Evolutionary conservation across 2,329 filamentous ascomycete genomes (phyloP), one percentile per base, ranked within the genome.

Genomic region (Monosporascus cannonballus): DNA sequence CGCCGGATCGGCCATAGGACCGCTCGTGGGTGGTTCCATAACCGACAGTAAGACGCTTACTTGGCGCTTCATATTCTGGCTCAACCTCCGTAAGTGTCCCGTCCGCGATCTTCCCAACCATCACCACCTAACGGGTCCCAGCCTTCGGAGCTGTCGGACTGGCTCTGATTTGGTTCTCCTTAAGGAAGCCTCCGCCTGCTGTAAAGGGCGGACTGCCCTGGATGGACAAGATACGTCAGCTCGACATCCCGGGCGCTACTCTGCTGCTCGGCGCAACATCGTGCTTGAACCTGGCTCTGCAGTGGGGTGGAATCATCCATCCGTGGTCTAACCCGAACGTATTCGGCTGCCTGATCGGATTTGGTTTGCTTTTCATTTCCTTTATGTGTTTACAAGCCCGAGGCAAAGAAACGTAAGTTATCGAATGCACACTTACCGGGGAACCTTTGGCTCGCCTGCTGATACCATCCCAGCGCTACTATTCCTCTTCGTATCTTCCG

Each of bases 241-340:
- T 50, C 3, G 48, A 37, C 18, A 44, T 50, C 20, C 37, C 48
- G 18, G 48, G 48, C 37, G 48, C 48, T 17, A 30, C 15, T 18
- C 4, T 50, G 24, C 48, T 50, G 4, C 37, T 50, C 14, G 48
- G 48, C 30, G 48, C 38, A 27, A 50, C 20, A 34, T 7, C 18
- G 6, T 57, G 59, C 8, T 44, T 64, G 2, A 56, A 62, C 6
- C 48, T 65, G 2, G 60, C 61, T 39, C 49, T 65, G 4, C 62
- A 65, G 45, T 63, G 59, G 56, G 62, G 62, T 1, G 62, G 59
- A 1, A 52, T 55, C 2, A 51, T 60, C 3, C 47, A 65, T 38
- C 41, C 55, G 1, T 64, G 59, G 61, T 60, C 59, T 0, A 57
- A 63, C 24, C 50, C 59, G 1, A 50, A 53, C 0, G 61, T 65